Base-by-base conservation (phyloP, 208 protist genomes). In the Wallacemonas sp. region DNA sequence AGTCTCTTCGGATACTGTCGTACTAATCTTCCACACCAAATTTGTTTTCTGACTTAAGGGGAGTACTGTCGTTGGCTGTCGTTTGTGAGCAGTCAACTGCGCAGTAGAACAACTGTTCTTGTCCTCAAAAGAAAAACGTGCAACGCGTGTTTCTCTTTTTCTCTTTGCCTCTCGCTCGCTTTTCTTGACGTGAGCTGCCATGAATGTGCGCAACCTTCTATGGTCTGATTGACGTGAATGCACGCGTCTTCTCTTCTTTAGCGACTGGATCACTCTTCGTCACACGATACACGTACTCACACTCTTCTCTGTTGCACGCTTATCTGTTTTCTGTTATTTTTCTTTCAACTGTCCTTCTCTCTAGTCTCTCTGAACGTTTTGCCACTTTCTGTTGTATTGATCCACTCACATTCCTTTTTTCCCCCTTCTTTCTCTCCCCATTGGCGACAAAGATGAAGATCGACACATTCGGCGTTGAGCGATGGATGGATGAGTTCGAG, bases 161-260 rank as follows among this genome's bases (percentile, higher is more conserved):
- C 6, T 41, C 14, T 41, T 41, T 41, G 36, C 6, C 14, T 41
- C 6, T 41, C 6, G 36, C 36, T 6, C 36, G 36, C 6, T 14
- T 41, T 14, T 41, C 14, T 41, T 41, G 36, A 17, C 9, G 36
- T 41, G 36, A n/a, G n/a, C n/a, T n/a, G n/a, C n/a, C n/a, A n/a
- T n/a, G n/a, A n/a, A n/a, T n/a, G n/a, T n/a, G n/a, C n/a, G n/a
- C n/a, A n/a, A n/a, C n/a, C n/a, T n/a, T 27, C 23, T n/a, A 12
- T 21, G 46, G 30, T 14, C 8, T 30, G 5, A 57, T 26, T 0
- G 63, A 71, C 3, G 44, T 58, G 34, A 80, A 81, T 16, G 74
- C 36, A 41, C 36, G 36, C 36, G 36, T 6, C 6, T 81, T 16
- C 46, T 83, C 24, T 49, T 30, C 8, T 44, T 83, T 55, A 72